phyloP scores from a whole-genome alignment of 2,329 filamentous ascomycete genomes.

The Bipolaris cookei region DNA sequence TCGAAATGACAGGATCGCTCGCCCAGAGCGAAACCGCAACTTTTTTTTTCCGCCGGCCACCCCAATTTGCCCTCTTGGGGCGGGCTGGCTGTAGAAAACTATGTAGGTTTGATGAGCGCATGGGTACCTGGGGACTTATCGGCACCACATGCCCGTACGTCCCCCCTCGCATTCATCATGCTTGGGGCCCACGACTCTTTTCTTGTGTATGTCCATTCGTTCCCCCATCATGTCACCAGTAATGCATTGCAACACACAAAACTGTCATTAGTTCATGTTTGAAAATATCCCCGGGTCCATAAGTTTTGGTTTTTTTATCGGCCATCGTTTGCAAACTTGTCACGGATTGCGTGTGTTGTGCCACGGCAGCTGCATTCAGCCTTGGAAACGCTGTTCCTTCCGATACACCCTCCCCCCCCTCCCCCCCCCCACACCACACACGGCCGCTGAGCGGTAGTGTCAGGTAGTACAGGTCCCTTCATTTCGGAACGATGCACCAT shows the following conservation, averaged over 20 bases:
- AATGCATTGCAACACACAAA: constrained; percentile 22
- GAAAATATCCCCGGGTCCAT: constrained; percentile 25
- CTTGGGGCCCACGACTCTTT: not conserved
- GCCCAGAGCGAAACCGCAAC: constrained; percentile 35
- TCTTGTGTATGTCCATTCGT: not conserved
- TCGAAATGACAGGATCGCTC: constrained; percentile 45
- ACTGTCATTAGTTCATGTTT: constrained; percentile 15
- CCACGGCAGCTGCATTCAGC: no score
- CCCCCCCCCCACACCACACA: constrained; percentile 21
- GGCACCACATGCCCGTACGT: constrained; percentile 35
- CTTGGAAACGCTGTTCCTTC: no score
- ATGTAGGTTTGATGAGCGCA: constrained; percentile 47
- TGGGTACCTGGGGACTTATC: constrained; percentile 36
- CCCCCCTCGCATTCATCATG: constrained; percentile 16
- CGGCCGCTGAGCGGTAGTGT: constrained; percentile 22
- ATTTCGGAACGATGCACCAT: constrained; percentile 50
- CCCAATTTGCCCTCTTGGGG: no score
- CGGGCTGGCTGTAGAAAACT: no score
- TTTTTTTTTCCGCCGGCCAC: constrained; percentile 31
- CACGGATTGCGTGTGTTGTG: constrained; percentile 6
- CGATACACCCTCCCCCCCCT: no score
- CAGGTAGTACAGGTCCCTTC: constrained; percentile 47
- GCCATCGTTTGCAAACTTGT: constrained; percentile 24
- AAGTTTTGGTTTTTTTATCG: constrained; percentile 4
- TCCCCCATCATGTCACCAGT: constrained; percentile 7